A percentile compares a stretch with the other conserved stretches of the same genome.
phyloP scores from a whole-genome alignment of 140 eudicot species.

The Ambrosia hybrid region DNA sequence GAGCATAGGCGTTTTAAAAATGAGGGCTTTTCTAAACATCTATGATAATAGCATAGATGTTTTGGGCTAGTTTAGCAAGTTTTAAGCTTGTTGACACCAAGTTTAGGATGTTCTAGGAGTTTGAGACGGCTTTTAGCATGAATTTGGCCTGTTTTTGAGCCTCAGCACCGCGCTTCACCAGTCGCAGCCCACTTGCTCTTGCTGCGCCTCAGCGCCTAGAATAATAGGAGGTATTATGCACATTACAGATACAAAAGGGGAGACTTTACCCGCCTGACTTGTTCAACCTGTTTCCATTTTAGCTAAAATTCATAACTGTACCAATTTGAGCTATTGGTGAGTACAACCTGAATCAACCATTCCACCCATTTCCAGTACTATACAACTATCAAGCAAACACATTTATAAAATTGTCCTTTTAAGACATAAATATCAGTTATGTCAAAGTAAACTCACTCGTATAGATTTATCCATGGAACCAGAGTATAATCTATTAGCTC shows the following conservation, averaged over 20 bases:
- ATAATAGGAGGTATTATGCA: too few relatives aligned
- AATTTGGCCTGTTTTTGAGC: too few relatives aligned
- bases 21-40: too few relatives aligned
- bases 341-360: background rate
- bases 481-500: constrained; percentile 84
- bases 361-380: background rate
- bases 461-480: constrained; percentile 96
- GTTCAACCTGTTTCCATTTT: background rate
- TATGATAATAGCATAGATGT: too few relatives aligned
- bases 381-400: background rate
- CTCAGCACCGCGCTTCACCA: too few relatives aligned
- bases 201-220: too few relatives aligned
- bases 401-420: background rate
- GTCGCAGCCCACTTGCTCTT: too few relatives aligned
- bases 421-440: constrained; percentile 8
- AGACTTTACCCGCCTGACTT: background rate
- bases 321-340: background rate
- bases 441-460: constrained; percentile 43
- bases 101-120: too few relatives aligned
- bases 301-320: background rate
- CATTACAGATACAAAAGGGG: background rate
- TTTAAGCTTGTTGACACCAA: too few relatives aligned
- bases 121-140: too few relatives aligned
- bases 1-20: too few relatives aligned
- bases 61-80: too few relatives aligned